phyloP scores from a whole-genome alignment of 306 rosid genomes.

The Parietaria judaica region DNA sequence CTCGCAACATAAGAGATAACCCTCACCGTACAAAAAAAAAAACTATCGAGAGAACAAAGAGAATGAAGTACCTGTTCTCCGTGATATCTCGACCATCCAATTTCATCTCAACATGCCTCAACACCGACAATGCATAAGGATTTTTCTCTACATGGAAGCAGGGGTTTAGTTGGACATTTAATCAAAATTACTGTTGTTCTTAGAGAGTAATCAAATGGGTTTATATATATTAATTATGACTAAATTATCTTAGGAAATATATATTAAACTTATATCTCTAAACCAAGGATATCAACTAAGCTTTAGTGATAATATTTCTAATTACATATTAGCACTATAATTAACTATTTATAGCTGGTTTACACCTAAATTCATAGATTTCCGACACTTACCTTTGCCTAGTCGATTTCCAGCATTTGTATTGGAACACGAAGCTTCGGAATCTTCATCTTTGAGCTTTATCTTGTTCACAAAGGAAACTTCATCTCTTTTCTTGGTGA shows the following conservation, averaged over 20 bases:
- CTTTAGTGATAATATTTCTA: no score
- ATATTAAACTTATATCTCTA: no score
- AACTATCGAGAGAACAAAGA: slow-evolving; percentile 20
- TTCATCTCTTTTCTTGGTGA: slow-evolving; percentile 38
- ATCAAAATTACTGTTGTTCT: background rate
- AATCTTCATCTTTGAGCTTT: slow-evolving; percentile 44
- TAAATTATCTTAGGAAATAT: no score
- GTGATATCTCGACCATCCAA: slow-evolving; percentile 72
- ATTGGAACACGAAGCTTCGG: slow-evolving; percentile 38
- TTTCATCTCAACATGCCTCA: slow-evolving; percentile 85
- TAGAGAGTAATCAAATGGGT: background rate
- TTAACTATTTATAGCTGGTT: no score
- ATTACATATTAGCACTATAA: no score
- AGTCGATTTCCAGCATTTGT: slow-evolving; percentile 40
- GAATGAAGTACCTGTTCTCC: slow-evolving; percentile 50
- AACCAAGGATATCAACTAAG: no score
- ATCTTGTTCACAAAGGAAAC: slow-evolving; percentile 37
- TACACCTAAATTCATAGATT: background rate
- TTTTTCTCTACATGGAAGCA: slow-evolving; percentile 53
- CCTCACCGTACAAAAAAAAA: background rate
- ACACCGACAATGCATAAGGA: slow-evolving; percentile 70
- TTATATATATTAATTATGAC: no score
- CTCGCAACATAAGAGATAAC: slow-evolving; percentile 1
- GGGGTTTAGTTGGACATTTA: background rate
- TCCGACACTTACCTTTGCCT: slow-evolving; percentile 49